Percentiles rank a stretch among this genome's conserved stretches.
Conservation (phyloP, 2,329 filamentous ascomycete genomes). For the Dactylellina parvicollis region DNA sequence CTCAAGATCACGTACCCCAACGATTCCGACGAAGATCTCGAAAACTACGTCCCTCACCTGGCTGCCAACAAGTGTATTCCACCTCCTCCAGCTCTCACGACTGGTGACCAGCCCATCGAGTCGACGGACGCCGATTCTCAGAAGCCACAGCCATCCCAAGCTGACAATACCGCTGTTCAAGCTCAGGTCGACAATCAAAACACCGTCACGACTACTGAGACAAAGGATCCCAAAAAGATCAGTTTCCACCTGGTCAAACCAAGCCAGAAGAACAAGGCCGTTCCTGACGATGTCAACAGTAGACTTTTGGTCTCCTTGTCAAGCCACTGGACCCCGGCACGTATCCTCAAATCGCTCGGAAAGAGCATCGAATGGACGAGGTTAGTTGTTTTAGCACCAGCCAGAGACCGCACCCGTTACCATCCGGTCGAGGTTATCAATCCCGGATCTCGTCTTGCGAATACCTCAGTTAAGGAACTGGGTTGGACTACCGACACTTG, state of each 20-base stretch:
- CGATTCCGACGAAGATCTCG: neutral
- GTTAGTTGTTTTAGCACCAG: constrained; percentile 11
- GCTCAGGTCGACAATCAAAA: too few relatives aligned
- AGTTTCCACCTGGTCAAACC: constrained; percentile 19
- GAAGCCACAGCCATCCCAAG: neutral
- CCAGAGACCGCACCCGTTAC: neutral
- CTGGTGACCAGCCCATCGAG: neutral
- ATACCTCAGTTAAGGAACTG: neutral
- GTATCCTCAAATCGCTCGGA: neutral
- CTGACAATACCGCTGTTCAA: neutral
- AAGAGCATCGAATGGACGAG: constrained; percentile 23
- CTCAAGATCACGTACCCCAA: neutral
- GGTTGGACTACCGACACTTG: constrained; percentile 10
- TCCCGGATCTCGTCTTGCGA: constrained; percentile 19
- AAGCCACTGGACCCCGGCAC: neutral
- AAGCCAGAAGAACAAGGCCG: neutral
- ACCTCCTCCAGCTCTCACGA: neutral
- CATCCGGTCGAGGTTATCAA: constrained; percentile 6
- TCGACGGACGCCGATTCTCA: too few relatives aligned
- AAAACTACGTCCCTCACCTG: neutral
- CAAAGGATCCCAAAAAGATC: neutral
- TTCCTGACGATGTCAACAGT: neutral
- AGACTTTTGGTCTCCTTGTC: neutral
- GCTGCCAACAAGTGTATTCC: constrained; percentile 6
- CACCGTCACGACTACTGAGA: neutral